Percentiles rank a stretch among this genome's conserved stretches.
Conservation (phyloP, 1,139 yeast species). For the Pneumocystis wakefieldiae region DNA sequence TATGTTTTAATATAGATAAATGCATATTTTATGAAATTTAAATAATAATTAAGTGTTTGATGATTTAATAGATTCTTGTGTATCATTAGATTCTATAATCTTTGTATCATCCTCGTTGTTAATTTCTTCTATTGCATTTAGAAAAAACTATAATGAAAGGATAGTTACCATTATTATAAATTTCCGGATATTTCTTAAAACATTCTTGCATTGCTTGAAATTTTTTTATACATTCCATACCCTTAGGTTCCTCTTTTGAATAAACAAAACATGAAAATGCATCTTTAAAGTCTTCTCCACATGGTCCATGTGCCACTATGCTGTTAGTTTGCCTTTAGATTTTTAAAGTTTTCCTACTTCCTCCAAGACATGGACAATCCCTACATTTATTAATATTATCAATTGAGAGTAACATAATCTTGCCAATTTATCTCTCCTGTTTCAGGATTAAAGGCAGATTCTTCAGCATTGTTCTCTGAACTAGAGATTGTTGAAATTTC, state of each 20-base stretch:
- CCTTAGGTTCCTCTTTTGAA: conserved; percentile 92
- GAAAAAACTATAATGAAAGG: background rate
- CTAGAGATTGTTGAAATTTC: background rate
- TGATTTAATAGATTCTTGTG: background rate
- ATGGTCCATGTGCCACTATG: conserved; percentile 41
- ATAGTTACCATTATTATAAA: conserved; percentile 55
- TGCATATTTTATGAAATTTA: background rate
- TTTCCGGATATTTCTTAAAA: conserved; percentile 85
- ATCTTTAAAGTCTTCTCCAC: conserved; percentile 83
- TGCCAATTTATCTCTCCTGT: conserved; percentile 97
- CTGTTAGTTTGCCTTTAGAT: conserved; percentile 28
- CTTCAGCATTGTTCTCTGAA: conserved; percentile 11
- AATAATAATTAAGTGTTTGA: background rate
- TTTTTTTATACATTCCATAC: conserved; percentile 87
- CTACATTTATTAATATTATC: background rate
- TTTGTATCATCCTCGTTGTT: background rate
- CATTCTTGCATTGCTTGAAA: conserved; percentile 84
- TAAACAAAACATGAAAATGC: conserved; percentile 93
- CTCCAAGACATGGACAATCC: conserved; percentile 98
- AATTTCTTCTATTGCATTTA: background rate
- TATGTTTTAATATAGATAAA: background rate
- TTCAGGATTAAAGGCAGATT: conserved; percentile 72
- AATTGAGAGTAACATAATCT: background rate
- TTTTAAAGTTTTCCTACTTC: conserved; percentile 41
- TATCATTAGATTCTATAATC: background rate